Base-by-base conservation (phyloP, 257 asterid genomes). In the Solanum tarijense region DNA sequence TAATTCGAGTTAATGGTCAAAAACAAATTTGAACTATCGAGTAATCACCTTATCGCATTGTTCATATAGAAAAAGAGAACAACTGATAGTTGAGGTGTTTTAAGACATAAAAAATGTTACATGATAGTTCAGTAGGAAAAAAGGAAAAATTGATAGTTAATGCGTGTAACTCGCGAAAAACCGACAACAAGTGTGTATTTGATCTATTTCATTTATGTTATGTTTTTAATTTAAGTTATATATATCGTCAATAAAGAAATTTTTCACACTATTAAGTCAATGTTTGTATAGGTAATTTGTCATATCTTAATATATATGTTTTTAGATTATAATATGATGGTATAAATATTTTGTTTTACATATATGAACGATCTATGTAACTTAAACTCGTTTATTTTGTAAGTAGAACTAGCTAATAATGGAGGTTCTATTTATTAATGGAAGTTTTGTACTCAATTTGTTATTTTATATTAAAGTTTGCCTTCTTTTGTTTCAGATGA, bases 401-500 rank as follows among this genome's bases (percentile, higher is more conserved):
- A 21, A 2, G 29, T n/a, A 14, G 9, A 18, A 7, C 6, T 58
- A 69, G 4, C 1, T 75, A 41, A 71, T 18, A 27, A 29, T 39
- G 27, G 3, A 74, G 5, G 32, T 12, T 75, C 21, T 11, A 11
- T 39, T 41, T 3, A 79, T 43, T 4, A 41, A 13, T 8, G 62
- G 68, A 46, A 18, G 5, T 81, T 81, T 34, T 27, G 3, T 46
- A 81, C 18, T 46, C 1, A 75, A 75, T 46, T 46, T 27, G 13
- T 76, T 39, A 0, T 23, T 39, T n/a, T 7, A 69, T 69, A 29
- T 29, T 27, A 14, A 8, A 2, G 3, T 5, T 1, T 14, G 2
- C 13, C 39, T 74, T 35, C 11, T 11, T 34, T 71, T 39, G 55
- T 62, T 66, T 34, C 90, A 94, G 96, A 75, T 87, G 93, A 92